phyloP scores from a whole-genome alignment of 108 stramenopile genomes.

The Pseudonitzschia multiseries region DNA sequence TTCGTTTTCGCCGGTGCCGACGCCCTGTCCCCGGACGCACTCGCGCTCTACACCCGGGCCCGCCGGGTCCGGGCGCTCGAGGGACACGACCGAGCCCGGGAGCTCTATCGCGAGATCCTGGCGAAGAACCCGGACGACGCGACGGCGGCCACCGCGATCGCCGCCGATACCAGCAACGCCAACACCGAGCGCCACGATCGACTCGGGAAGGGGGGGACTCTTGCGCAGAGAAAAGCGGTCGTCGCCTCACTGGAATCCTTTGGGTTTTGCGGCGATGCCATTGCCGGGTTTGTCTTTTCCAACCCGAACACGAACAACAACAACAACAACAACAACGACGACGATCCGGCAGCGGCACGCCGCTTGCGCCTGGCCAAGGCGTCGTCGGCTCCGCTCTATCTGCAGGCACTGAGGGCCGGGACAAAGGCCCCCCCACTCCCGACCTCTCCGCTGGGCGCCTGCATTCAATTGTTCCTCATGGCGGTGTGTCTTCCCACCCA shows the following conservation, averaged over 20 bases:
- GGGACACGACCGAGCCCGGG: constrained; percentile 45
- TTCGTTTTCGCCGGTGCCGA: not conserved
- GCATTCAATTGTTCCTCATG: constrained; percentile 24
- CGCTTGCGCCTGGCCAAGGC: not conserved
- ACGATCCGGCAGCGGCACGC: not conserved
- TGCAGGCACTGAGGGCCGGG: constrained; percentile 33
- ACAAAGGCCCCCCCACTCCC: constrained; percentile 12
- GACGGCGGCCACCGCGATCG: constrained; percentile 61
- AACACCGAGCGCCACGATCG: constrained; percentile 29
- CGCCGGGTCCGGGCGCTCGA: constrained; percentile 40
- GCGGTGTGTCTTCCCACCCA: constrained; percentile 33
- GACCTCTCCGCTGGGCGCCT: constrained; percentile 1
- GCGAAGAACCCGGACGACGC: constrained; percentile 32
- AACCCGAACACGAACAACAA: not conserved
- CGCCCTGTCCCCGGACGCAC: not conserved
- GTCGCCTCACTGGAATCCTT: constrained; percentile 3
- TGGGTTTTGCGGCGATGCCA: not conserved
- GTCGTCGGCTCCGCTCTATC: constrained; percentile 32
- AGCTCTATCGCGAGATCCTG: constrained; percentile 47
- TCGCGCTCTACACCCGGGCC: constrained; percentile 32
- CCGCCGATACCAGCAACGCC: constrained; percentile 33
- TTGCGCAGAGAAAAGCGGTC: not conserved
- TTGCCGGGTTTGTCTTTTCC: constrained; percentile 26
- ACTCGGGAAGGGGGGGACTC: not conserved
- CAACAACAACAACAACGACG: not conserved